Evolutionary conservation across 2,329 filamentous ascomycete species (phyloP).

Genomic region (Plenodomus biglobosus): DNA sequence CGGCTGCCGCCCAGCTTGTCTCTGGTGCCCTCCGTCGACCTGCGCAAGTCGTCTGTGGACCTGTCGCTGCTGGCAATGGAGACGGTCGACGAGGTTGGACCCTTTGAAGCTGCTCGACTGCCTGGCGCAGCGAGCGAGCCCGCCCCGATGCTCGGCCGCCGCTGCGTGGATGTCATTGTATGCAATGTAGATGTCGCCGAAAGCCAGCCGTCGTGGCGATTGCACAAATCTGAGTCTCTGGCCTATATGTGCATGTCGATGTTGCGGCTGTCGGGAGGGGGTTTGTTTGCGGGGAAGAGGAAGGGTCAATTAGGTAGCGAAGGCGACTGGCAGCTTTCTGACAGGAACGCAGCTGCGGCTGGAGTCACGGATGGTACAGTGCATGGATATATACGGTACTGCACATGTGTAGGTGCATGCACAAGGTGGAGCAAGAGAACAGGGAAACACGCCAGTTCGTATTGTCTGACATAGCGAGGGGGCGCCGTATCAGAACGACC

Average conservation of each 20-base stretch:
- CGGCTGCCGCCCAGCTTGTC: conserved; percentile 44
- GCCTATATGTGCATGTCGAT: conserved; percentile 6
- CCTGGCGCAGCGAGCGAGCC: conserved; percentile 28
- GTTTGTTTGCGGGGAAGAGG: conserved; percentile 4
- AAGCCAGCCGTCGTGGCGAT: too few species aligned
- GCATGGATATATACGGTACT: too few species aligned
- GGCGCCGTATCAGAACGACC: conserved; percentile 1
- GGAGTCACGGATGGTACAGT: not conserved
- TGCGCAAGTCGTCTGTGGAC: conserved; percentile 25
- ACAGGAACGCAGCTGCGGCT: not conserved
- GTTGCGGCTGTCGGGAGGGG: conserved; percentile 1
- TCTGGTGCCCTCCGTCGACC: conserved; percentile 44
- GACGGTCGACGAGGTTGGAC: conserved; percentile 33
- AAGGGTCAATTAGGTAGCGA: conserved; percentile 16
- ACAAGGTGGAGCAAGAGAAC: too few species aligned
- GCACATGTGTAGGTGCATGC: too few species aligned
- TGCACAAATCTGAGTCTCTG: not conserved
- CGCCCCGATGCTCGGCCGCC: conserved; percentile 27
- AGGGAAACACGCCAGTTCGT: not conserved
- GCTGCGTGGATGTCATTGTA: conserved; percentile 28
- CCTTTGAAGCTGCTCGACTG: conserved; percentile 22
- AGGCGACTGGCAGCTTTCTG: conserved; percentile 1
- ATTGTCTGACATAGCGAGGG: not conserved
- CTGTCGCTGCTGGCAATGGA: conserved; percentile 39
- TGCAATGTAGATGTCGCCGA: too few species aligned